These are phyloP conservation scores for Sequoia sempervirens DNA, from an alignment of 75 land plant genomes.

Conservation along the genomic window DNA sequence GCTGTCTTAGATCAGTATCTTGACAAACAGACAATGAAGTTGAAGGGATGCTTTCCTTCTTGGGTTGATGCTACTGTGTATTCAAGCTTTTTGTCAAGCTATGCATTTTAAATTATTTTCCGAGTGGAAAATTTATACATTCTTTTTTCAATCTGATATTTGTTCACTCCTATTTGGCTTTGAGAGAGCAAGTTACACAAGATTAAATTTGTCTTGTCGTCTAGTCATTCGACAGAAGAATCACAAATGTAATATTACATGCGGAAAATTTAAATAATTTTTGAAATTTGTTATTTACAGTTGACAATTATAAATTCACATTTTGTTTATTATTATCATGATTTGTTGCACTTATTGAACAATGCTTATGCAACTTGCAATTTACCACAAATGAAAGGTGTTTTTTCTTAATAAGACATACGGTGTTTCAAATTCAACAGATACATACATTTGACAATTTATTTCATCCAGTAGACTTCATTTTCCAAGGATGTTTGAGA, in stretches of 20 bases:
- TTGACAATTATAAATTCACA: not conserved
- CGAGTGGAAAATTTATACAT: not conserved
- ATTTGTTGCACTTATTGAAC: too few relatives aligned
- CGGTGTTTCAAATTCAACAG: not conserved
- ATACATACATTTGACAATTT: not conserved
- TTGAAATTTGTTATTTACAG: not conserved
- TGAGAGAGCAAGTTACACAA: not conserved
- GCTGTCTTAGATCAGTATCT: constrained; percentile 73
- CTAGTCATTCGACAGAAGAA: not conserved
- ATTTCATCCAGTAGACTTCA: not conserved
- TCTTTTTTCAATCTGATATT: not conserved
- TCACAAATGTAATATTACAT: not conserved
- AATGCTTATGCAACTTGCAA: not conserved
- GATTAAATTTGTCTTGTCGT: not conserved
- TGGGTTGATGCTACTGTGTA: constrained; percentile 79
- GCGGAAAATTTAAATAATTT: not conserved
- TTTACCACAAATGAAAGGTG: not conserved
- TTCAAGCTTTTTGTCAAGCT: constrained; percentile 61
- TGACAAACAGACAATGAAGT: constrained; percentile 30
- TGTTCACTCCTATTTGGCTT: not conserved
- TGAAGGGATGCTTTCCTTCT: constrained; percentile 56
- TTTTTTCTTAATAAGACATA: not conserved
- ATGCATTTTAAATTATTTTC: constrained; percentile 33
- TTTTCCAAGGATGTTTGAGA: not conserved
- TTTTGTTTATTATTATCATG: too few relatives aligned